Evolutionary conservation across 345 rosid genomes (phyloP).

Genomic region (rapeseed (Brassica napus)): Da-Ae NC_063436.1:9794501-9795000

Average conservation of each 20-base stretch:
- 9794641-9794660: no score
- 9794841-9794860: conserved; percentile 51
- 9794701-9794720: conserved; percentile 22
- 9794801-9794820: conserved; percentile 66
- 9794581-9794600: no score
- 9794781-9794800: conserved; percentile 62
- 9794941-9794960: conserved; percentile 98
- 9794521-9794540: no score
- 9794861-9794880: conserved; percentile 69
- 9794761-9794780: conserved; percentile 72
- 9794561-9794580: no score
- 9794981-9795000: conserved; percentile 95
- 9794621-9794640: no score
- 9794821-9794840: conserved; percentile 57
- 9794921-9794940: conserved; percentile 93
- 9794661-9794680: not conserved
- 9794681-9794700: conserved; percentile 11
- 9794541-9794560: no score
- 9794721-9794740: conserved; percentile 37
- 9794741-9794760: conserved; percentile 65
- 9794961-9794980: conserved; percentile 68
- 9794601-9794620: not conserved
- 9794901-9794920: conserved; percentile 95
- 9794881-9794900: conserved; percentile 72
- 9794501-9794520: no score